Evolutionary conservation across 352 stramenopile genomes (phyloP), one percentile per base, ranked within the genome.

Genomic region (Albugo laibachii): DNA sequence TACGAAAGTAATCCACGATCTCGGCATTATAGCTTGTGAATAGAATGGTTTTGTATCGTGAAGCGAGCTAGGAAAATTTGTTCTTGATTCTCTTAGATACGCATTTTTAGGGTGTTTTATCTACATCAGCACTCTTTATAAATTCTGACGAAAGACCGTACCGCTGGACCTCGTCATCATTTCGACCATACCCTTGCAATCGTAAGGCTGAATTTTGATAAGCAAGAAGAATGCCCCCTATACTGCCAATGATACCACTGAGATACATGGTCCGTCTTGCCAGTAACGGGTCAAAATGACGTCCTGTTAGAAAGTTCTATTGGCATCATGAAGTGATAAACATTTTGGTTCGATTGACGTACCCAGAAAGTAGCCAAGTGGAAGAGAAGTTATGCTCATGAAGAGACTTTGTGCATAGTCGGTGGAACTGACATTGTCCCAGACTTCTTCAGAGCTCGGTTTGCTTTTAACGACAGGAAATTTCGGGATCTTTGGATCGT

Each of bases 181-280:
- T 87, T 48, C 62, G 68, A 11, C 69, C 75, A 48, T 73, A 87
- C 43, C 77, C 77, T 48, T 82, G 68, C 45, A 91, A 62, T 41
- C 77, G 74, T 48, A 84, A 57, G 40, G 73, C 62, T 40, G 74
- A 77, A 65, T 91, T 87, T 56, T 91, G 70, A 47, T 80, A 87
- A 37, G 72, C 70, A 49, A 79, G 49, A 63, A 84, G 53, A 39
- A 58, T 54, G 36, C 72, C 63, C 37, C 66, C 68, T 35, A 83
- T 34, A 38, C 64, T 70, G 48, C 70, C 72, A 31, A 87, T 52
- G 21, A 87, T 56, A 31, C 77, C 77, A 8, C 69, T 84, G 57
- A 87, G 82, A 55, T 57, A 69, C 68, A 84, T 80, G n/a, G 65
- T 69, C 0, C 63, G 69, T n/a, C 64, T 52, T 10, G 71, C 75